Evolutionary conservation across 257 asterid genomes (phyloP).

Genomic region (Asclepias syriaca): DNA sequence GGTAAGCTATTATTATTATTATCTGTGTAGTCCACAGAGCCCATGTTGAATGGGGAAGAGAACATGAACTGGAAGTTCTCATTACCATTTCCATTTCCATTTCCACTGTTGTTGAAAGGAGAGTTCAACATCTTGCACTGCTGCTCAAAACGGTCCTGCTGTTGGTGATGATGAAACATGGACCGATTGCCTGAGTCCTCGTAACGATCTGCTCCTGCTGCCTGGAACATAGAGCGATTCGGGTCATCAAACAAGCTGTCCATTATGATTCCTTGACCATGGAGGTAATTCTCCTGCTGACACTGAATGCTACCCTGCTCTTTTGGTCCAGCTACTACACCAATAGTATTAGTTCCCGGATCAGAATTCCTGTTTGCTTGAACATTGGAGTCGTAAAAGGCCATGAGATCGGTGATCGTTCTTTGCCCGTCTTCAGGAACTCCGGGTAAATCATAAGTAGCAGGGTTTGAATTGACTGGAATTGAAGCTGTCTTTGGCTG

Average conservation of each 20-base stretch:
- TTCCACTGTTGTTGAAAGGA: constrained; percentile 36
- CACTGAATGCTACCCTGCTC: constrained; percentile 31
- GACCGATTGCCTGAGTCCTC: constrained; percentile 24
- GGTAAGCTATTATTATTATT: constrained; percentile 12
- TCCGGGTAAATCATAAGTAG: constrained; percentile 50
- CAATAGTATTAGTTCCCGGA: constrained; percentile 14
- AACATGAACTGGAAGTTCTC: constrained; percentile 54
- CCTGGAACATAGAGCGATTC: constrained; percentile 27
- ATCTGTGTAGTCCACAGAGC: constrained; percentile 37
- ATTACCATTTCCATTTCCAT: constrained; percentile 20
- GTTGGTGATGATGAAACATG: constrained; percentile 17
- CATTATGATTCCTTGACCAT: constrained; percentile 36
- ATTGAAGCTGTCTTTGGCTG: constrained; percentile 30
- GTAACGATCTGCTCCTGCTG: constrained; percentile 19
- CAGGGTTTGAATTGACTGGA: constrained; percentile 21
- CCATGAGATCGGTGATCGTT: constrained; percentile 63
- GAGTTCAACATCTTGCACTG: constrained; percentile 35
- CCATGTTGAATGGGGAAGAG: constrained; percentile 41
- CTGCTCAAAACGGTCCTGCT: constrained; percentile 37
- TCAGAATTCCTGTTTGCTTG: constrained; percentile 35
- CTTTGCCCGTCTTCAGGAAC: constrained; percentile 86
- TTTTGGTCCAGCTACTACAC: constrained; percentile 14
- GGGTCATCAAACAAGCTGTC: constrained; percentile 38
- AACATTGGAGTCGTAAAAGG: constrained; percentile 47
- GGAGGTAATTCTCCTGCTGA: constrained; percentile 38